A percentile compares a stretch with the other conserved stretches of the same genome.
phyloP scores from a whole-genome alignment of 2,329 filamentous ascomycete genomes.

The Cytospora piceicola region DNA sequence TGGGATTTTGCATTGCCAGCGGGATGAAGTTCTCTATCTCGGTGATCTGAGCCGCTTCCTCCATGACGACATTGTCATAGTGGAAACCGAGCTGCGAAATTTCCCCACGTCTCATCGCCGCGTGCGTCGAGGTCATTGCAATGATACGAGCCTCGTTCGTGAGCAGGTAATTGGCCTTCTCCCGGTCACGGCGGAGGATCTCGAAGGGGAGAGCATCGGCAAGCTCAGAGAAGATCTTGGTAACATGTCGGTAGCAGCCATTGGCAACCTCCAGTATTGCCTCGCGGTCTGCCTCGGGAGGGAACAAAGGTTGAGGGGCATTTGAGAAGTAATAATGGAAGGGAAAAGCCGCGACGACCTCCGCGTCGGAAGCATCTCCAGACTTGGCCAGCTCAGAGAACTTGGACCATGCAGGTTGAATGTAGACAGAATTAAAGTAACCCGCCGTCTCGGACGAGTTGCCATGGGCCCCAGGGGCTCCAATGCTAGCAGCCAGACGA shows the following conservation, averaged over 20 bases:
- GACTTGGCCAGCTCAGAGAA: slow-evolving; percentile 71
- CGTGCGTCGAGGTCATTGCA: slow-evolving; percentile 98
- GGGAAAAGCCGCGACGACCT: slow-evolving; percentile 77
- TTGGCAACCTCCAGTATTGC: slow-evolving; percentile 74
- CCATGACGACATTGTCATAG: slow-evolving; percentile 98
- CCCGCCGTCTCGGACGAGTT: slow-evolving; percentile 95
- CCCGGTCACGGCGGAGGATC: slow-evolving; percentile 82
- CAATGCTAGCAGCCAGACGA: slow-evolving; percentile 81
- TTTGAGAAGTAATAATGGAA: slow-evolving; percentile 88
- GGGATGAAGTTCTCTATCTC: slow-evolving; percentile 98
- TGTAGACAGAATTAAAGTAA: slow-evolving; percentile 93
- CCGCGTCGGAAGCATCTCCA: slow-evolving; percentile 58
- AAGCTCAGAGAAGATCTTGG: slow-evolving; percentile 87
- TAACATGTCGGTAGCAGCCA: slow-evolving; percentile 87
- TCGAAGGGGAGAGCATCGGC: slow-evolving; percentile 95
- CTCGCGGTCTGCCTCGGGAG: slow-evolving; percentile 65
- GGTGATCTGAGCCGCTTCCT: slow-evolving; percentile 97
- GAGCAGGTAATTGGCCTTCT: slow-evolving; percentile 95
- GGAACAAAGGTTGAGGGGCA: slow-evolving; percentile 84
- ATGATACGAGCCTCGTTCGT: slow-evolving; percentile 96
- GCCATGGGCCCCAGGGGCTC: slow-evolving; percentile 89
- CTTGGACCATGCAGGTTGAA: slow-evolving; percentile 84
- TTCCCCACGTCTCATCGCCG: slow-evolving; percentile 89
- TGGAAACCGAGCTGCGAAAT: slow-evolving; percentile 92
- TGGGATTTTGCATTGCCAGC: slow-evolving; percentile 83